Base-by-base conservation (phyloP, 2,329 filamentous ascomycete species). In the Phoma sp. region DNA sequence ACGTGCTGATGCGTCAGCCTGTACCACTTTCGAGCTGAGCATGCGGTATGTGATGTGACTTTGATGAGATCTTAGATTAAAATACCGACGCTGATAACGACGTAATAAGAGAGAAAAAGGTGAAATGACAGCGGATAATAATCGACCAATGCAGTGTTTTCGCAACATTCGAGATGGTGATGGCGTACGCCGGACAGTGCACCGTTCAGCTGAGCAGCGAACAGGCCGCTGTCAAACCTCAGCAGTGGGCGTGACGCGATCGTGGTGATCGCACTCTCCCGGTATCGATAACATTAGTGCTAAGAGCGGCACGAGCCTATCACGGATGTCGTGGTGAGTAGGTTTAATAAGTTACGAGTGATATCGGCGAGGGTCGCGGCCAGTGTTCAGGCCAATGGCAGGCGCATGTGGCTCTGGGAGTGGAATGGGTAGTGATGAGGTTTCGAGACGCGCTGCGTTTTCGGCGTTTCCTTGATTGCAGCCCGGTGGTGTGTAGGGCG, bases 231-330 rank as follows among this genome's bases (percentile, higher is more conserved):
- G 52, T 55, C 52, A 51, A 55, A 51, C 46, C 46, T 45, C 41
- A 51, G 43, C 41, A 36, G 25, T 55, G 52, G 46, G 46, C 41
- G 37, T 55, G 46, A 55, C 52, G 52, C 41, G 52, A 51, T 47
- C 15, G 25, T 47, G 52, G 41, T 41, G 52, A 51, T 55, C 46
- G 27, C 52, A 55, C 52, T 55, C 47, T 55, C 41, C 52, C 41
- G 47, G 41, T 51, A 55, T 55, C 52, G 52, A 55, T 55, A 55
- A 25, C 37, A 15, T n/a, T 33, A 15, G 22, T 32, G 25, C 46
- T 43, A 50, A 51, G 41, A 10, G 13, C 8, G 21, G 41, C 43
- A 43, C 32, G 33, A 47, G 47, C 52, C 52, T 46, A 55, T 51
- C 46, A 55, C 27, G 13, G 27, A n/a, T 24, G 15, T 47, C 25